Evolutionary conservation across 192 early-diverging fungal species (phyloP).

Genomic region (Pilaira anomala): DNA sequence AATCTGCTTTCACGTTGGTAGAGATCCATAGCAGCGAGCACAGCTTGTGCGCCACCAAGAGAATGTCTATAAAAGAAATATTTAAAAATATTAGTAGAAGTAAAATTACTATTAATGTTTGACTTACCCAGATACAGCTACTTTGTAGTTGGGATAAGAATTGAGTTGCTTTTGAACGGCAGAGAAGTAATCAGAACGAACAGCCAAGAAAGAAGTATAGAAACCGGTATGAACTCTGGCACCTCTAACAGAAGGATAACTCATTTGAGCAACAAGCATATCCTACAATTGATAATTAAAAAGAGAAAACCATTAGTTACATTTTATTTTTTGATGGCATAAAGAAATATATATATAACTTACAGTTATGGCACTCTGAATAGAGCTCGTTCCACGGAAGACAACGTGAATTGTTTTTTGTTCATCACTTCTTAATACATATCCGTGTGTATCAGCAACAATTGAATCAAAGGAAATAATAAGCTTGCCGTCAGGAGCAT

Average conservation of each 20-base stretch:
- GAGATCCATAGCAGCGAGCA: slow-evolving; percentile 24
- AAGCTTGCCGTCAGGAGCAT: slow-evolving; percentile 19
- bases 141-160: slow-evolving; percentile 17
- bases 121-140: slow-evolving; percentile 26
- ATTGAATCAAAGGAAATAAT: slow-evolving; percentile 12
- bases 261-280: slow-evolving; percentile 9
- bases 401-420: slow-evolving; percentile 19
- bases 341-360: neutral
- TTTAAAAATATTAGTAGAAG: neutral
- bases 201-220: neutral
- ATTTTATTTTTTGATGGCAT: too few species aligned
- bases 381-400: slow-evolving; percentile 25
- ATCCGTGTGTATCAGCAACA: slow-evolving; percentile 20
- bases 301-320: neutral
- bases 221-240: slow-evolving; percentile 24
- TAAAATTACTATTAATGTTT: too few species aligned
- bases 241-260: slow-evolving; percentile 19
- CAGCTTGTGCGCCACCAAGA: slow-evolving; percentile 28
- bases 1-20: slow-evolving; percentile 20
- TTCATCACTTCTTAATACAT: slow-evolving; percentile 13
- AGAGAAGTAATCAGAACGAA: neutral
- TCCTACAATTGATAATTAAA: slow-evolving; percentile 2
- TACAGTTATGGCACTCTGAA: slow-evolving; percentile 10
- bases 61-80: slow-evolving; percentile 15
- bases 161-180: slow-evolving; percentile 7